A percentile compares a stretch with the other conserved stretches of the same genome.
phyloP scores from a whole-genome alignment of 2,329 filamentous ascomycete species.

The Penicillium sp. region DNA sequence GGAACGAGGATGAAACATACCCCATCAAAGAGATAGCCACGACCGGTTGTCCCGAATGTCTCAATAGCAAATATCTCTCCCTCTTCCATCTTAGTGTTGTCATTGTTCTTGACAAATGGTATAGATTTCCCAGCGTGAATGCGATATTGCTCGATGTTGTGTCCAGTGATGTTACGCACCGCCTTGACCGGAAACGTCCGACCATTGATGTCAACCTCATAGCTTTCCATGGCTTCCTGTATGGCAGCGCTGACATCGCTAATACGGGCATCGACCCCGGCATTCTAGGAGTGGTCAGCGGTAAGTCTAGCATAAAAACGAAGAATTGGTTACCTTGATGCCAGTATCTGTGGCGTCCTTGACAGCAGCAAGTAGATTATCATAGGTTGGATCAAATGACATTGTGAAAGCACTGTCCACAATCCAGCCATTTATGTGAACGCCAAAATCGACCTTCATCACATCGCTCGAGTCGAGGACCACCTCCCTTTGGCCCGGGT shows the following conservation, averaged over 20 bases:
- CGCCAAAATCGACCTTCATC: conserved; percentile 78
- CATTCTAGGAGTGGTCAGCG: conserved; percentile 35
- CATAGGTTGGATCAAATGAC: conserved; percentile 70
- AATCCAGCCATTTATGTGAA: conserved; percentile 76
- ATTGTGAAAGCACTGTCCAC: conserved; percentile 80
- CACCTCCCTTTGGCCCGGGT: conserved; percentile 63
- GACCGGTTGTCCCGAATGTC: conserved; percentile 57
- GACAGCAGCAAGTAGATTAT: conserved; percentile 70
- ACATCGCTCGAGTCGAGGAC: conserved; percentile 70
- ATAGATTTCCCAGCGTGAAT: conserved; percentile 58
- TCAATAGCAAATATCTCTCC: conserved; percentile 59
- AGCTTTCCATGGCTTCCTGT: conserved; percentile 62
- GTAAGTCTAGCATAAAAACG: not conserved
- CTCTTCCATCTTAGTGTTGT: conserved; percentile 56
- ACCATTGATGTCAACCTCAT: conserved; percentile 56
- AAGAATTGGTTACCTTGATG: conserved; percentile 35
- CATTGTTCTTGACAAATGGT: conserved; percentile 53
- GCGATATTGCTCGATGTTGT: conserved; percentile 53
- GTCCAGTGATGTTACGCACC: conserved; percentile 54
- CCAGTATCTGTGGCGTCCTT: conserved; percentile 62
- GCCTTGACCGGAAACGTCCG: conserved; percentile 55
- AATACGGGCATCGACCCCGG: conserved; percentile 56
- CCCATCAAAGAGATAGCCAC: conserved; percentile 49
- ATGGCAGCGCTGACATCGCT: conserved; percentile 57
- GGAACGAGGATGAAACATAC: conserved; percentile 26